Conservation (phyloP, 805 yeast species). For the Metschnikowia corniflorae region DNA sequence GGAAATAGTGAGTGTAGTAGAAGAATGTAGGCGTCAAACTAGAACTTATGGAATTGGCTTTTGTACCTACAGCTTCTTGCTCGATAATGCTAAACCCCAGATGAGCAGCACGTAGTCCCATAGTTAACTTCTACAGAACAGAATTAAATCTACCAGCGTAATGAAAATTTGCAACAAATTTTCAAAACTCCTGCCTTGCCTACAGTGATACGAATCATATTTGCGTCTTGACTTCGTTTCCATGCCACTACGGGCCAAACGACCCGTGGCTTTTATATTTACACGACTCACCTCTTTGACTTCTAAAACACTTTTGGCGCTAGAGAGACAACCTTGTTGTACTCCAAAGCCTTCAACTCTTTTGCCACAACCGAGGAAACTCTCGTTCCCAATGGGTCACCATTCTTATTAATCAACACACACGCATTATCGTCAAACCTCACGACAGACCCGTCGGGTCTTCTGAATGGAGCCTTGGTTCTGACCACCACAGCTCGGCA, state of each 20-base stretch:
- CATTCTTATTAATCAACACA: slow-evolving; percentile 86
- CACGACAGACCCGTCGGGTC: slow-evolving; percentile 84
- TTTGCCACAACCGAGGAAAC: slow-evolving; percentile 87
- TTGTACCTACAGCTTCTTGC: no score
- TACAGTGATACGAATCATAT: no score
- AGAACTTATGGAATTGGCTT: no score
- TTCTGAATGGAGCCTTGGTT: slow-evolving; percentile 70
- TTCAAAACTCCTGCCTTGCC: no score
- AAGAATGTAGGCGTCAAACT: no score
- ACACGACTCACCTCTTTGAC: slow-evolving; percentile 6
- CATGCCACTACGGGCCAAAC: neutral
- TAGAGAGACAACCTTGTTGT: slow-evolving; percentile 79
- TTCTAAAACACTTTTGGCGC: slow-evolving; percentile 62
- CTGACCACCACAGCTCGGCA: slow-evolving; percentile 94
- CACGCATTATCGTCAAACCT: slow-evolving; percentile 96
- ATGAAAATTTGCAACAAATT: no score
- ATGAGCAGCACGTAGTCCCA: no score
- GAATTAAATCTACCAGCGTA: no score
- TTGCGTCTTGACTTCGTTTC: no score
- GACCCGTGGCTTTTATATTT: slow-evolving; percentile 6
- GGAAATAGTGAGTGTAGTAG: no score
- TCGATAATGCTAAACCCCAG: no score
- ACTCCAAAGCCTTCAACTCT: slow-evolving; percentile 80
- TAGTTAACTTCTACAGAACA: no score
- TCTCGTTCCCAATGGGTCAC: slow-evolving; percentile 94